These are phyloP conservation scores for Clonostachys chloroleuca DNA, from an alignment of 2,329 filamentous ascomycete species.

Conservation along the genomic window DNA sequence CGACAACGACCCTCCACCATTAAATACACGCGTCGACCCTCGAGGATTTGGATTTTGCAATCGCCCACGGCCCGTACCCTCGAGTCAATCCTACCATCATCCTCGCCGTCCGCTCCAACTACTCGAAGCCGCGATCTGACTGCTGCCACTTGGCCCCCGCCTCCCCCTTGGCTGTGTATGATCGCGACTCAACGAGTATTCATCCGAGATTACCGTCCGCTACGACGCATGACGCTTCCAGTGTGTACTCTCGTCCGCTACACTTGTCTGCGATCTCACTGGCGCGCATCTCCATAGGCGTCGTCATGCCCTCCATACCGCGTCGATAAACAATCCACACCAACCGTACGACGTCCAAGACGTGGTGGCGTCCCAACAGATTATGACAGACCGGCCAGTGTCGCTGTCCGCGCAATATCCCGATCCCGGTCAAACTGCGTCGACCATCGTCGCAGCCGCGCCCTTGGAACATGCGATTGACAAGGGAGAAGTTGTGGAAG, in stretches of 20 bases:
- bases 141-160: no score
- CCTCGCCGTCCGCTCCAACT: conserved; percentile 1
- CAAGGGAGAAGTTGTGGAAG: conserved; percentile 52
- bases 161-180: background rate
- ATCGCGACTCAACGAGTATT: background rate
- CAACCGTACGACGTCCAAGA: conserved; percentile 24
- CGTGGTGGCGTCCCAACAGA: conserved; percentile 43
- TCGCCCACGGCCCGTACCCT: background rate
- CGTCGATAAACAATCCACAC: conserved; percentile 42
- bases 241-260: conserved; percentile 10
- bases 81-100: conserved; percentile 3
- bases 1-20: conserved; percentile 13
- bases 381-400: conserved; percentile 58
- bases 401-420: conserved; percentile 50
- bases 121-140: conserved; percentile 1
- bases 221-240: conserved; percentile 13
- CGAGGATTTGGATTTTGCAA: conserved; percentile 7
- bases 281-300: conserved; percentile 40
- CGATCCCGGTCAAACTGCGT: conserved; percentile 48
- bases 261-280: conserved; percentile 9
- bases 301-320: conserved; percentile 55
- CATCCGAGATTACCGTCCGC: background rate
- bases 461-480: conserved; percentile 12
- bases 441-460: conserved; percentile 34
- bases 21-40: conserved; percentile 10